Percentiles rank a stretch among this genome's conserved stretches.
These are phyloP conservation scores for Mollisiaceae sp. DNA, from an alignment of 2,329 filamentous ascomycete species.

Conservation along the genomic window DNA sequence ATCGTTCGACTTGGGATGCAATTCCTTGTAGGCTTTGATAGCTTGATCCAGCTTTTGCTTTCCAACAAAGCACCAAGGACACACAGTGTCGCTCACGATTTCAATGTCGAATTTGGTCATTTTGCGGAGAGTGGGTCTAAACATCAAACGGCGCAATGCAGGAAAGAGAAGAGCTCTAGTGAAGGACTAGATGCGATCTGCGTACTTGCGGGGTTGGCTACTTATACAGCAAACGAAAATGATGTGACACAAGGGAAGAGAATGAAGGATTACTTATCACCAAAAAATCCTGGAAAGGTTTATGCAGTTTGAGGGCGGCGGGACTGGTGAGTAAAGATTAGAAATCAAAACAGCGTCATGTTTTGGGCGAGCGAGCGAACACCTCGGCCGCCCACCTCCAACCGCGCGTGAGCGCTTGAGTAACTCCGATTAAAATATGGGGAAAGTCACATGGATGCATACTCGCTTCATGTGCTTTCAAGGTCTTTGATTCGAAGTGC, in stretches of 20 bases:
- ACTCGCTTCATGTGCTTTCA: slow-evolving; percentile 2
- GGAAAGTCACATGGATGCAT: background rate
- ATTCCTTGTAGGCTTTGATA: slow-evolving; percentile 68
- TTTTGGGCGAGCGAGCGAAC: background rate
- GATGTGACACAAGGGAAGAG: slow-evolving; percentile 13
- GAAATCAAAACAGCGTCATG: slow-evolving; percentile 27
- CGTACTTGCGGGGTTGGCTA: background rate
- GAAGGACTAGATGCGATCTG: background rate
- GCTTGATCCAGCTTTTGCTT: slow-evolving; percentile 75
- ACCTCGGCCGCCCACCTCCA: background rate
- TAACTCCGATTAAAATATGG: background rate
- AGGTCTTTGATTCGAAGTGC: slow-evolving; percentile 3
- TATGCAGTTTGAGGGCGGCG: slow-evolving; percentile 1
- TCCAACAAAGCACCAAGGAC: slow-evolving; percentile 80
- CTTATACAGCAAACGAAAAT: slow-evolving; percentile 7
- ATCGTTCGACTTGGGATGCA: slow-evolving; percentile 65
- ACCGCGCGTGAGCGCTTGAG: slow-evolving; percentile 1
- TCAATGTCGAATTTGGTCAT: slow-evolving; percentile 81
- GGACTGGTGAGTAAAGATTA: slow-evolving; percentile 24
- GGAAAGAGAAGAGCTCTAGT: background rate
- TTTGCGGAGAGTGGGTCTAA: slow-evolving; percentile 36
- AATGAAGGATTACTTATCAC: slow-evolving; percentile 31
- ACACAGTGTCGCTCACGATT: slow-evolving; percentile 81
- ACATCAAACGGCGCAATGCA: slow-evolving; percentile 16
- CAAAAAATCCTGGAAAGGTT: slow-evolving; percentile 3